These are phyloP conservation scores for Iris macrosiphon DNA, from an alignment of 106 monocot genomes.

Conservation along the genomic window DNA sequence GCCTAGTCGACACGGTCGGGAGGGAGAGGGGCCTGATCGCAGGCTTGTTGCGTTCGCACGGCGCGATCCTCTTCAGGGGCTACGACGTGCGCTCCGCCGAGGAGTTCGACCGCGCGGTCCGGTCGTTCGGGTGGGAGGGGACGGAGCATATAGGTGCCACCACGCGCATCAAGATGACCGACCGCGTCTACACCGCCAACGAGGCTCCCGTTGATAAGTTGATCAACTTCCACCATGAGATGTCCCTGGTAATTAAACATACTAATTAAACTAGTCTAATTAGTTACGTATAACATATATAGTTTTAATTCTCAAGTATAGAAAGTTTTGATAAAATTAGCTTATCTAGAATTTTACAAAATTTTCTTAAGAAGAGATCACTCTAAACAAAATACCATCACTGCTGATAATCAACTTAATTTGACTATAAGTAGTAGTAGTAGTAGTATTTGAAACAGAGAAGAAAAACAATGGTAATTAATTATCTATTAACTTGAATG, in stretches of 20 bases:
- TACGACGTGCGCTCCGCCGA: constrained; percentile 22
- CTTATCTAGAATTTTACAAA: too few relatives aligned
- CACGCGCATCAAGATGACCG: constrained; percentile 4
- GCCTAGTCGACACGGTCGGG: constrained; percentile 5
- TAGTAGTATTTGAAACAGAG: too few relatives aligned
- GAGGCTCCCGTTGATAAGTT: constrained; percentile 10
- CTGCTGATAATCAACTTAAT: too few relatives aligned
- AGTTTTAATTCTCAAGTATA: too few relatives aligned
- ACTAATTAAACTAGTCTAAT: too few relatives aligned
- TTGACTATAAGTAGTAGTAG: too few relatives aligned
- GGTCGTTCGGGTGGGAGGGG: constrained; percentile 27
- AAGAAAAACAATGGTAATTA: too few relatives aligned
- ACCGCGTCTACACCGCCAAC: constrained; percentile 23
- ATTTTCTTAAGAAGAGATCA: too few relatives aligned
- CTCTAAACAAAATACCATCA: too few relatives aligned
- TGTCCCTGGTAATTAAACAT: constrained; percentile 14
- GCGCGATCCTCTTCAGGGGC: constrained; percentile 29
- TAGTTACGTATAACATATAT: too few relatives aligned
- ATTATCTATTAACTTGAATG: too few relatives aligned
- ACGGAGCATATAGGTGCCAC: not conserved
- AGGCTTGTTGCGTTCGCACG: not conserved
- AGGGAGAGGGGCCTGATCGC: not conserved
- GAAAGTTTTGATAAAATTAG: too few relatives aligned
- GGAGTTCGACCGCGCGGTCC: constrained; percentile 20
- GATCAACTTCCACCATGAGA: constrained; percentile 39